Percentiles rank a stretch among this genome's conserved stretches.
These are phyloP conservation scores for Penicillium sp. DNA, from an alignment of 2,329 filamentous ascomycete genomes.

Conservation along the genomic window DNA sequence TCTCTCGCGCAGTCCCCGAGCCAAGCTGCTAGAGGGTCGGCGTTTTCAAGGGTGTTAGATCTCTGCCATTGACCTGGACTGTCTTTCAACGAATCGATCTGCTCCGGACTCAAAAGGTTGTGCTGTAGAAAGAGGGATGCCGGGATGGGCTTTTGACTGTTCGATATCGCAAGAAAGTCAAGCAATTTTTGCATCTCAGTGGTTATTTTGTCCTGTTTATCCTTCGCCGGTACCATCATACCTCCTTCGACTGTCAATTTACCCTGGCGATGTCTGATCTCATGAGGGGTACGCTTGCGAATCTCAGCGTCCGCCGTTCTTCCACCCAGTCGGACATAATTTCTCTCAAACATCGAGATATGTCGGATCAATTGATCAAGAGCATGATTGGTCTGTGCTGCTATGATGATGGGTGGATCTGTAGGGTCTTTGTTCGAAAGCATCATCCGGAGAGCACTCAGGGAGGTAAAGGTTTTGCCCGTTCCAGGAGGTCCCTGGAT, in stretches of 20 bases:
- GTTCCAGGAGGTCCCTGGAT: conserved; percentile 80
- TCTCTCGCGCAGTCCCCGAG: conserved; percentile 53
- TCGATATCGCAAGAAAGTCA: conserved; percentile 40
- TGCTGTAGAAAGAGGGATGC: conserved; percentile 55
- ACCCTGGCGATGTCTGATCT: conserved; percentile 50
- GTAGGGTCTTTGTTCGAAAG: conserved; percentile 56
- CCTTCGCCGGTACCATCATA: conserved; percentile 40
- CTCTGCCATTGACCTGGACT: conserved; percentile 48
- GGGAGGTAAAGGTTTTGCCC: conserved; percentile 79
- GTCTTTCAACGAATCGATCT: conserved; percentile 60
- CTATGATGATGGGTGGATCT: conserved; percentile 70
- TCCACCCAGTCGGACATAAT: conserved; percentile 67
- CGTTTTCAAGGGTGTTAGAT: conserved; percentile 9
- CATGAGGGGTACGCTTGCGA: conserved; percentile 64
- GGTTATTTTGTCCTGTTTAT: conserved; percentile 46
- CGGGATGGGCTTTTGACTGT: conserved; percentile 49
- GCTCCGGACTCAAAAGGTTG: conserved; percentile 60
- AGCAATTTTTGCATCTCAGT: conserved; percentile 45
- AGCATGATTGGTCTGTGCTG: conserved; percentile 88
- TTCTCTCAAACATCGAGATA: conserved; percentile 60
- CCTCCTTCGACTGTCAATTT: conserved; percentile 42
- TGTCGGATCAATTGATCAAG: conserved; percentile 75
- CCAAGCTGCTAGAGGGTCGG: conserved; percentile 54
- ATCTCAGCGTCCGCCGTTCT: conserved; percentile 67
- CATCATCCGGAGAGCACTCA: conserved; percentile 66